These are phyloP conservation scores for Wickerhamiella shivajii DNA, from an alignment of 805 yeast species.

Conservation along the genomic window DNA sequence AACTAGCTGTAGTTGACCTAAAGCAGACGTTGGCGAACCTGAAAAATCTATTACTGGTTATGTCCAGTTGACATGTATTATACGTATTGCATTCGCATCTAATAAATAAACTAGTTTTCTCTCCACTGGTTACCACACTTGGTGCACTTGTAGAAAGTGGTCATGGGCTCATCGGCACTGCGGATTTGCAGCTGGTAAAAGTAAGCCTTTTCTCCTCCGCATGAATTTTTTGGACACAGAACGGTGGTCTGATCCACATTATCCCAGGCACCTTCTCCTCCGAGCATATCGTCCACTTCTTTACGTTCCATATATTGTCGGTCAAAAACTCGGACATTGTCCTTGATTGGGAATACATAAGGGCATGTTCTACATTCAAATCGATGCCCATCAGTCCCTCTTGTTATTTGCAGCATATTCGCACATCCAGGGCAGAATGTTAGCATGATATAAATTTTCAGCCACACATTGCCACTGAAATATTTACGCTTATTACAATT, in stretches of 20 bases:
- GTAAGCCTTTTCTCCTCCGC: constrained; percentile 85
- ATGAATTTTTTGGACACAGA: constrained; percentile 77
- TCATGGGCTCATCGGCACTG: constrained; percentile 99
- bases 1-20: constrained; percentile 23
- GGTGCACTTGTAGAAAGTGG: constrained; percentile 91
- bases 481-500: too few relatives aligned
- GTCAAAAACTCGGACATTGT: constrained; percentile 63
- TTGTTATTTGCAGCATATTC: constrained; percentile 67
- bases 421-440: constrained; percentile 93
- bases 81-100: too few relatives aligned
- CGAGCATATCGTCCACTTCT: constrained; percentile 89
- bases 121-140: constrained; percentile 93
- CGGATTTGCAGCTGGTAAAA: constrained; percentile 93
- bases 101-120: constrained; percentile 44
- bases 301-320: constrained; percentile 72
- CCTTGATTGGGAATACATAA: constrained; percentile 78
- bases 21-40: constrained; percentile 27
- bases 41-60: constrained; percentile 23
- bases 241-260: constrained; percentile 92
- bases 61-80: constrained; percentile 9
- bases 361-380: constrained; percentile 92
- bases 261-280: constrained; percentile 97
- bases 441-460: constrained; percentile 63
- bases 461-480: too few relatives aligned
- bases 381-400: constrained; percentile 42